Base-by-base conservation (phyloP, 257 asterid species). In the Ocimum tenuiflorum region DNA sequence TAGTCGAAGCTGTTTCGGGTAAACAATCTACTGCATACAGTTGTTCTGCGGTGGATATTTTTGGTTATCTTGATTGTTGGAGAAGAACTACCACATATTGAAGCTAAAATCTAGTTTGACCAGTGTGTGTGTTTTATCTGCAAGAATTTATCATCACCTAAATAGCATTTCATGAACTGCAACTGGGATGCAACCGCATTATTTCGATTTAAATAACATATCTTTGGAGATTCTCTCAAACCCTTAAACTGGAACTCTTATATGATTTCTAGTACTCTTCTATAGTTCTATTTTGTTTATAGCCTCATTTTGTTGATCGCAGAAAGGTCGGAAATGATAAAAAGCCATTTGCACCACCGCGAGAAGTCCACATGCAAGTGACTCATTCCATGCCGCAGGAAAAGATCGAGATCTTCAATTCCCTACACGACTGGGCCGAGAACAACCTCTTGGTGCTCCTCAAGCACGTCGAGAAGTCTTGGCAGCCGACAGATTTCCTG, bases 401-500 rank as follows among this genome's bases (percentile, higher is more conserved):
- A 49, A 88, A 86, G 80, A 74, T 48, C 0, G 96, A 89, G 67
- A 78, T 89, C 60, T 86, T 89, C 50, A 42, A 78, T 41, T 86
- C 95, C 8, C 77, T 89, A 55, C 71, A 82, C 3, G 63, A 48
- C 62, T 89, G 92, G 95, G 92, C 92, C 6, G 79, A 81, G 57
- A 39, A 72, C 8, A 77, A 89, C 63, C 45, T 89, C 36, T 71
- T 89, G 78, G 81, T 82, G 68, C 90, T 74, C 68, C 83, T 89
- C 24, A 89, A 86, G 79, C 74, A 68, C 3, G 95, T 84, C 3
- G 95, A 89, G 49, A 86, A 84, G 41, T 76, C 70, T 17, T 89
- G 95, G 95, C 90, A 84, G 73, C 95, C 96, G 7, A 52, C 58
- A 9, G 92, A 89, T 71, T 89, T 86, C 60, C 78, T 89, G 29